A percentile compares a stretch with the other conserved stretches of the same genome.
phyloP scores from a whole-genome alignment of 2,329 filamentous ascomycete species.

The Fusarium marasasianum region DNA sequence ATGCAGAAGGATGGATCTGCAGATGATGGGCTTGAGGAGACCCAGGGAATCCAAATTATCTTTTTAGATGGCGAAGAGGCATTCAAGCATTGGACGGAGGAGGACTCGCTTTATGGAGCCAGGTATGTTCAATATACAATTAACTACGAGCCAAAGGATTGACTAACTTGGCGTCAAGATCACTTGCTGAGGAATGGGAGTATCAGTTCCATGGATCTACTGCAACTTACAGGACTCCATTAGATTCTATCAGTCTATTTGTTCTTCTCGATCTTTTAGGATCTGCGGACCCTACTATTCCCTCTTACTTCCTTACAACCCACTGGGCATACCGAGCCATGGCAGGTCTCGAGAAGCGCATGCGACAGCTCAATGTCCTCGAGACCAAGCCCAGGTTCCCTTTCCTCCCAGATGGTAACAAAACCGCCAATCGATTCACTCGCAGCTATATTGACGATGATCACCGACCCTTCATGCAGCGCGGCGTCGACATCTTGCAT shows the following conservation, averaged over 20 bases:
- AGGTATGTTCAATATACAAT: constrained; percentile 61
- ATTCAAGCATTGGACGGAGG: constrained; percentile 80
- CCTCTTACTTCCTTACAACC: constrained; percentile 88
- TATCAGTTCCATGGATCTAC: constrained; percentile 71
- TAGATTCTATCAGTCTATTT: constrained; percentile 87
- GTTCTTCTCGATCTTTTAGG: constrained; percentile 92
- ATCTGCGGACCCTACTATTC: constrained; percentile 71
- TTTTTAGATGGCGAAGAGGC: constrained; percentile 96
- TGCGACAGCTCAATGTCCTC: constrained; percentile 73
- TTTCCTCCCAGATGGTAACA: constrained; percentile 75
- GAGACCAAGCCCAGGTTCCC: constrained; percentile 61
- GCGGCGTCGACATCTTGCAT: constrained; percentile 89
- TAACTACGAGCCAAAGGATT: not conserved
- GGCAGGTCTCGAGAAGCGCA: constrained; percentile 76
- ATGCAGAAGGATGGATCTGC: constrained; percentile 69
- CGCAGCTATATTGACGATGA: constrained; percentile 78
- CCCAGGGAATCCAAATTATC: constrained; percentile 87
- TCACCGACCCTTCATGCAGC: constrained; percentile 87
- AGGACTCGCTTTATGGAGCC: constrained; percentile 89
- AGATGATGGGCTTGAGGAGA: constrained; percentile 70
- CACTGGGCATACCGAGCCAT: constrained; percentile 92
- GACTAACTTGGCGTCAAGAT: constrained; percentile 47
- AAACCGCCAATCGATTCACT: constrained; percentile 58
- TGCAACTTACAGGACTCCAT: constrained; percentile 77
- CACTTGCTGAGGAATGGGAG: constrained; percentile 87